A percentile compares a stretch with the other conserved stretches of the same genome.
These are phyloP conservation scores for Bisporella sp. DNA, from an alignment of 2,329 filamentous ascomycete species.

Conservation along the genomic window DNA sequence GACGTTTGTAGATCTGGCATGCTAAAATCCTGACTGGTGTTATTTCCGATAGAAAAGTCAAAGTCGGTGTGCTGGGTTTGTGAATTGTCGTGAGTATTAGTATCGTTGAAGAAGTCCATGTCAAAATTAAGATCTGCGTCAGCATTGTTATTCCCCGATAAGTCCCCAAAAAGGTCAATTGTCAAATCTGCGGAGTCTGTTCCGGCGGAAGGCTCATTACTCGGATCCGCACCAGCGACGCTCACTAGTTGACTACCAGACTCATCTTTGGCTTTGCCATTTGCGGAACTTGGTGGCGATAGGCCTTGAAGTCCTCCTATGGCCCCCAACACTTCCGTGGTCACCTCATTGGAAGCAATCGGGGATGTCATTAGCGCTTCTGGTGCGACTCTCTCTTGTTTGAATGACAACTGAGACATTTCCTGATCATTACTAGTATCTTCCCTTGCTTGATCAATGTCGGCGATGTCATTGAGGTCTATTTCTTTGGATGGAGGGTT, in stretches of 20 bases:
- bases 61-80: conserved; percentile 21
- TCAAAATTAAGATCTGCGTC: conserved; percentile 20
- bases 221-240: background rate
- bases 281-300: conserved; percentile 17
- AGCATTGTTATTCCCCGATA: conserved; percentile 11
- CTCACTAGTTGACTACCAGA: conserved; percentile 10
- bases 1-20: conserved; percentile 26
- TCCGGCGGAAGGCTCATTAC: conserved; percentile 6
- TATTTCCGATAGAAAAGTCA: conserved; percentile 25
- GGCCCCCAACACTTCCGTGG: background rate
- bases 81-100: conserved; percentile 10
- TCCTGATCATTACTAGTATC: background rate
- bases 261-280: conserved; percentile 10
- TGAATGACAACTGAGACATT: conserved; percentile 10
- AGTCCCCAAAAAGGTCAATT: conserved; percentile 23
- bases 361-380: background rate
- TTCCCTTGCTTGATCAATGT: background rate
- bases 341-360: conserved; percentile 9
- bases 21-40: conserved; percentile 31
- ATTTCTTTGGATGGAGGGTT: conserved; percentile 15
- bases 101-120: conserved; percentile 20
- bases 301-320: conserved; percentile 7
- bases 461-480: conserved; percentile 1
- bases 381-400: conserved; percentile 11
- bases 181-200: conserved; percentile 15